These are phyloP conservation scores for Chytriomyces sp. DNA, from an alignment of 192 early-diverging fungal species.

Conservation along the genomic window DNA sequence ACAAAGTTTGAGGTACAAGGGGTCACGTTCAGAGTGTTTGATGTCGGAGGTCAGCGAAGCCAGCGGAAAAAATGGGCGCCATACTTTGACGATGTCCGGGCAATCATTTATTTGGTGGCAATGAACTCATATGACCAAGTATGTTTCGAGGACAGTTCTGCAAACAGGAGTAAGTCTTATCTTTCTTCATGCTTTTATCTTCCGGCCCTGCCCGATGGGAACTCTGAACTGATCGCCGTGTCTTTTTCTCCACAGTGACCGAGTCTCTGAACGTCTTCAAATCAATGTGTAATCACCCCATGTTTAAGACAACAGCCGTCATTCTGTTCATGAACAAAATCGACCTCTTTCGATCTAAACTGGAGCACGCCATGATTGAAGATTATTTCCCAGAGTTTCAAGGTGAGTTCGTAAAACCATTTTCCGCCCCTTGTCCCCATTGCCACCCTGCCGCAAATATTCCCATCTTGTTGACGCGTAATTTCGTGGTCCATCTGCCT, in stretches of 20 bases:
- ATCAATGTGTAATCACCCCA: slow-evolving; percentile 47
- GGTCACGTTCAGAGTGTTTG: slow-evolving; percentile 59
- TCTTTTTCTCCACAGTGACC: slow-evolving; percentile 35
- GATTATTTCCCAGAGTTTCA: slow-evolving; percentile 62
- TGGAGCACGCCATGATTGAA: slow-evolving; percentile 49
- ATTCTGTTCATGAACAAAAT: slow-evolving; percentile 74
- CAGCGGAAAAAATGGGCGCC: slow-evolving; percentile 69
- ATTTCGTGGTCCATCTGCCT: no score
- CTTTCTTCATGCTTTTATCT: neutral
- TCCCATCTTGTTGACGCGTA: no score
- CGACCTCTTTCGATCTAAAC: slow-evolving; percentile 63
- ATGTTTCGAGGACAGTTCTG: slow-evolving; percentile 58
- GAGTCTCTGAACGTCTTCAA: slow-evolving; percentile 48
- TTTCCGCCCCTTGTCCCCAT: no score
- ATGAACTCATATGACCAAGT: slow-evolving; percentile 67
- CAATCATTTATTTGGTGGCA: slow-evolving; percentile 69
- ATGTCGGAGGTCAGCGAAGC: slow-evolving; percentile 72
- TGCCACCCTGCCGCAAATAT: no score
- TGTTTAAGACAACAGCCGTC: slow-evolving; percentile 57
- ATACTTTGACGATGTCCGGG: slow-evolving; percentile 68
- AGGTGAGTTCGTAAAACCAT: slow-evolving; percentile 41
- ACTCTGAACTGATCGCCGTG: neutral
- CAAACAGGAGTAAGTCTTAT: slow-evolving; percentile 52
- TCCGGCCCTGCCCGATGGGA: neutral
- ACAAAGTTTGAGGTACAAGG: slow-evolving; percentile 65